phyloP scores from a whole-genome alignment of 2,329 filamentous ascomycete species.

The Metarhizium robertsii region DNA sequence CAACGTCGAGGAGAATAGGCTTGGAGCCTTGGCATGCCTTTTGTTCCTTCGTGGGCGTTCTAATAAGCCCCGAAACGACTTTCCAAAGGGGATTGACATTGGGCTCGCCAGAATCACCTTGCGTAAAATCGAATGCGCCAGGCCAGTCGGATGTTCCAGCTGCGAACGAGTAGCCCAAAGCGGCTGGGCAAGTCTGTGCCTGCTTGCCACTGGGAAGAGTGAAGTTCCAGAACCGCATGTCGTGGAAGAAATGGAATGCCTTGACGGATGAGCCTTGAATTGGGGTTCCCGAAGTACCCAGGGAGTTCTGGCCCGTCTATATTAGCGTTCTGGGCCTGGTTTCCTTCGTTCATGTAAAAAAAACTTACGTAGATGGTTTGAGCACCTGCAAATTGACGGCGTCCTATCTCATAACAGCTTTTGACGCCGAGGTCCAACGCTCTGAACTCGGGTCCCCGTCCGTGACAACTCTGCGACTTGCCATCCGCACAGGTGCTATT shows the following conservation, averaged over 20 bases:
- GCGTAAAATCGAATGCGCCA: constrained; percentile 86
- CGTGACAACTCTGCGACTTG: constrained; percentile 62
- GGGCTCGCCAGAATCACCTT: constrained; percentile 67
- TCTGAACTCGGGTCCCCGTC: constrained; percentile 60
- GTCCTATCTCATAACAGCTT: constrained; percentile 68
- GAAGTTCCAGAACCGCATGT: constrained; percentile 72
- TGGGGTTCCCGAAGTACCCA: constrained; percentile 36
- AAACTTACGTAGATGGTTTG: constrained; percentile 29
- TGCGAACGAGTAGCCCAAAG: constrained; percentile 85
- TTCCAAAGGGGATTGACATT: constrained; percentile 67
- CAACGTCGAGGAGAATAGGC: constrained; percentile 80
- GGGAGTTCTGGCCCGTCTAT: constrained; percentile 17
- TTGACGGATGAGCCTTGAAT: constrained; percentile 60
- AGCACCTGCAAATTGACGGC: constrained; percentile 58
- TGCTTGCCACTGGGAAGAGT: constrained; percentile 60
- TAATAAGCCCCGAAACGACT: constrained; percentile 63
- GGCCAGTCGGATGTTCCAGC: constrained; percentile 89
- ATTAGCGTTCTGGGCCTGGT: not conserved
- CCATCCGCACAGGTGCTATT: constrained; percentile 76
- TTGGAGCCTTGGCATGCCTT: constrained; percentile 70
- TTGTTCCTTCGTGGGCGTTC: constrained; percentile 61
- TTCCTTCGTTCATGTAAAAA: not conserved
- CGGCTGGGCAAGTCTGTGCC: constrained; percentile 73
- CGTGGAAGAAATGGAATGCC: constrained; percentile 76
- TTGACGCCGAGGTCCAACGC: constrained; percentile 61